These are phyloP conservation scores for Citrus glauca DNA, from an alignment of 345 rosid species.

Conservation along the genomic window DNA sequence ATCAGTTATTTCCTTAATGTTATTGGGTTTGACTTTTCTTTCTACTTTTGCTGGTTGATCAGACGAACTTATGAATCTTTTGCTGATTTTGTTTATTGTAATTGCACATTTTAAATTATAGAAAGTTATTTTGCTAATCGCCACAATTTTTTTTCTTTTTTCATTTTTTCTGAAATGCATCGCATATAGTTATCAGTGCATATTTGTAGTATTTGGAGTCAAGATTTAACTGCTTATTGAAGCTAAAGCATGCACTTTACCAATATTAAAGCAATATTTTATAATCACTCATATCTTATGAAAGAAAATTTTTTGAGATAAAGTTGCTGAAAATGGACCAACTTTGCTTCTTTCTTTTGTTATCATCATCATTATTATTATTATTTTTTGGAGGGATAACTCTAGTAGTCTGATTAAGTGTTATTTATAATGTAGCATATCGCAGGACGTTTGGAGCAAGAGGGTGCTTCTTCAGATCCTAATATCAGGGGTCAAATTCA, in stretches of 20 bases:
- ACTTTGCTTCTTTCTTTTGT: not conserved
- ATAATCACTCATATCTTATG: not conserved
- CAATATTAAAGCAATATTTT: not conserved
- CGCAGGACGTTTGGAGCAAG: constrained; percentile 77
- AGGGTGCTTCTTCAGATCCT: constrained; percentile 65
- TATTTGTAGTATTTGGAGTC: not conserved
- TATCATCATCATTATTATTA: not conserved
- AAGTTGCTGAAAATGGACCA: not conserved
- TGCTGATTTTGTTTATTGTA: not conserved
- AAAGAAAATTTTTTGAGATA: not conserved
- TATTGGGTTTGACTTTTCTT: not conserved
- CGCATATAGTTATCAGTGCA: not conserved
- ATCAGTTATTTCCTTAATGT: not conserved
- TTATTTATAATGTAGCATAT: constrained; percentile 65
- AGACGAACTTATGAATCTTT: not conserved
- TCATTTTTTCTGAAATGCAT: too few species aligned
- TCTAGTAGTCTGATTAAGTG: constrained; percentile 39
- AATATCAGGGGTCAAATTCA: constrained; percentile 65
- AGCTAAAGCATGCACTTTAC: not conserved
- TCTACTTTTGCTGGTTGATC: not conserved
- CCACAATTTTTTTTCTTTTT: too few species aligned
- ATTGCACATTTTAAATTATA: not conserved
- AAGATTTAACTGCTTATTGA: not conserved
- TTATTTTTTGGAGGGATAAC: not conserved
- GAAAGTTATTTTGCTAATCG: not conserved